Evolutionary conservation across 106 monocot species (phyloP).

Genomic region (Amphibolis antarctica): DNA sequence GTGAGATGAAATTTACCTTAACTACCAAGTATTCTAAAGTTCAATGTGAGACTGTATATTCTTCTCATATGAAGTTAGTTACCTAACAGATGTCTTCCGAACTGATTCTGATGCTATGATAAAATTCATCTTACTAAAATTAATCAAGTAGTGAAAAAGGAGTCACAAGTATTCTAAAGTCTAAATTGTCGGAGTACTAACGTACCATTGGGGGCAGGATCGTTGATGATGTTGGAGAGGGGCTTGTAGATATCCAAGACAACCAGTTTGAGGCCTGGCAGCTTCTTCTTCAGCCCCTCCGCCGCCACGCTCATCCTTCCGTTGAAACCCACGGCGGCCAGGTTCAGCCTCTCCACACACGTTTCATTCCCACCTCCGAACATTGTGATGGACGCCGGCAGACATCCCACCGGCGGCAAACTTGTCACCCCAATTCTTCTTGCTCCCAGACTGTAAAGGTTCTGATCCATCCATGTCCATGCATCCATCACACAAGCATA

Average conservation of each 20-base stretch:
- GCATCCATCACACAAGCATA: too few relatives aligned
- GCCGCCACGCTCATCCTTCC: conserved; percentile 35
- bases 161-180: too few relatives aligned
- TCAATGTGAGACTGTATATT: too few relatives aligned
- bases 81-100: too few relatives aligned
- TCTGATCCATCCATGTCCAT: too few relatives aligned
- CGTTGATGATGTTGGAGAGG: conserved; percentile 46
- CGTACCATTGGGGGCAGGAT: conserved; percentile 41
- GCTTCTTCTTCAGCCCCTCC: conserved; percentile 27
- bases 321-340: conserved; percentile 58
- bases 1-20: too few relatives aligned
- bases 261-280: conserved; percentile 51
- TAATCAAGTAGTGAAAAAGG: too few relatives aligned
- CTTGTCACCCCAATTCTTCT: conserved; percentile 74
- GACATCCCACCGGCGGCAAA: conserved; percentile 68
- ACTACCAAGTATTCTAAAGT: too few relatives aligned
- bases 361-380: conserved; percentile 40
- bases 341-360: conserved; percentile 65
- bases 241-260: conserved; percentile 72
- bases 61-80: too few relatives aligned
- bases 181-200: too few relatives aligned
- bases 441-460: conserved; percentile 38
- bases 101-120: too few relatives aligned
- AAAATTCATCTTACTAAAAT: too few relatives aligned
- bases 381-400: conserved; percentile 73